Conservation (phyloP, 2,329 filamentous ascomycete genomes). For the Paecilomyces niveus region DNA sequence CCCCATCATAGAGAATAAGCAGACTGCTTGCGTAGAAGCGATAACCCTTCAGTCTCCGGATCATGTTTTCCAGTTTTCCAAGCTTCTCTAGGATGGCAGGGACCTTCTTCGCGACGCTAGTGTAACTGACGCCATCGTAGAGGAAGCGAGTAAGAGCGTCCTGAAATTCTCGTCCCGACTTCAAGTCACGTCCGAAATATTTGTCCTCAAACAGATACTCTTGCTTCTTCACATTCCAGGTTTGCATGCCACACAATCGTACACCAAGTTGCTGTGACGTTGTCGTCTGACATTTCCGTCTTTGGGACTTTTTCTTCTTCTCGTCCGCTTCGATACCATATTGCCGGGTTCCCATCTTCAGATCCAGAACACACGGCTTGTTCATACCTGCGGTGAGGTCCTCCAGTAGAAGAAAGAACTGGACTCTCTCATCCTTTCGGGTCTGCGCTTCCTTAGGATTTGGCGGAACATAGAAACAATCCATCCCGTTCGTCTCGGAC, state of each 20-base stretch:
- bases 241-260: conserved; percentile 88
- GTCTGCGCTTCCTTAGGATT: conserved; percentile 70
- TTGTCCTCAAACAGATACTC: conserved; percentile 96
- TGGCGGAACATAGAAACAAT: conserved; percentile 43
- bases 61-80: conserved; percentile 72
- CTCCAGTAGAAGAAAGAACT: conserved; percentile 89
- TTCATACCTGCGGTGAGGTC: conserved; percentile 96
- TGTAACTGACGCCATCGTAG: conserved; percentile 77
- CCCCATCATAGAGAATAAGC: conserved; percentile 94
- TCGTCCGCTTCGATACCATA: conserved; percentile 87
- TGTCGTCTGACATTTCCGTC: conserved; percentile 84
- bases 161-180: conserved; percentile 82
- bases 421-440: conserved; percentile 55
- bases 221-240: conserved; percentile 80
- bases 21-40: conserved; percentile 93
- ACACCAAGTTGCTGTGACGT: conserved; percentile 90
- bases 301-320: conserved; percentile 89
- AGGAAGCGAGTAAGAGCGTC: conserved; percentile 81
- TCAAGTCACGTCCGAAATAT: conserved; percentile 85
- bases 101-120: conserved; percentile 77
- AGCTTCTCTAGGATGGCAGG: conserved; percentile 81
- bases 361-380: conserved; percentile 88
- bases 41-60: conserved; percentile 72
- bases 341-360: conserved; percentile 98
- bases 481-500: conserved; percentile 11